A percentile compares a stretch with the other conserved stretches of the same genome.
phyloP scores from a whole-genome alignment of 306 rosid genomes.

The Gastrolobium bilobum region DNA sequence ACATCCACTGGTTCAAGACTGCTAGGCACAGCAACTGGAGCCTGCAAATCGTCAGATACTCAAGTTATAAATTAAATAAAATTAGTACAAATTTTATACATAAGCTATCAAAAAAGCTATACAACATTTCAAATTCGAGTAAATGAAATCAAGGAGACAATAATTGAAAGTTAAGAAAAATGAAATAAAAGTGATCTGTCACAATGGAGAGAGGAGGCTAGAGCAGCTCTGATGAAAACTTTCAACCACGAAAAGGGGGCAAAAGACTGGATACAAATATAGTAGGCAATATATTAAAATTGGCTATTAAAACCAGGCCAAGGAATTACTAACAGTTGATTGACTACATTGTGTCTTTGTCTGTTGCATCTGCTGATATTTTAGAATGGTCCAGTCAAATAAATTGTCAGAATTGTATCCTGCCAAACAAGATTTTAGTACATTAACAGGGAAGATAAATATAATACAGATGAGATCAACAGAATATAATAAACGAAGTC shows the following conservation, averaged over 20 bases:
- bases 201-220: slow-evolving; percentile 3
- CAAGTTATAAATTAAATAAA: slow-evolving; percentile 31
- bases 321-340: slow-evolving; percentile 49
- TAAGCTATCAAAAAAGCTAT: slow-evolving; percentile 27
- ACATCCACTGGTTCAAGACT: slow-evolving; percentile 37
- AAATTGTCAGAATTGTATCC: slow-evolving; percentile 71
- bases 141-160: not conserved
- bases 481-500: not conserved
- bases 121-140: not conserved
- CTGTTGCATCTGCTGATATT: slow-evolving; percentile 67
- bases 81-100: slow-evolving; percentile 4
- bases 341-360: slow-evolving; percentile 47
- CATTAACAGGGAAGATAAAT: slow-evolving; percentile 5
- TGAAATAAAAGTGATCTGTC: not conserved
- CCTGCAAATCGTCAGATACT: slow-evolving; percentile 45
- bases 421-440: slow-evolving; percentile 49
- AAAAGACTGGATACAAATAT: not conserved
- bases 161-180: not conserved
- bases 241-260: not conserved
- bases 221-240: not conserved
- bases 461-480: slow-evolving; percentile 6
- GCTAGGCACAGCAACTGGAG: slow-evolving; percentile 48
- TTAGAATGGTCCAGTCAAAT: slow-evolving; percentile 83
- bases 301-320: slow-evolving; percentile 11
- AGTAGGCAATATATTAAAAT: not conserved